Conservation (phyloP, 1,284 basidiomycete genomes). For the Irpex lacteus region DNA sequence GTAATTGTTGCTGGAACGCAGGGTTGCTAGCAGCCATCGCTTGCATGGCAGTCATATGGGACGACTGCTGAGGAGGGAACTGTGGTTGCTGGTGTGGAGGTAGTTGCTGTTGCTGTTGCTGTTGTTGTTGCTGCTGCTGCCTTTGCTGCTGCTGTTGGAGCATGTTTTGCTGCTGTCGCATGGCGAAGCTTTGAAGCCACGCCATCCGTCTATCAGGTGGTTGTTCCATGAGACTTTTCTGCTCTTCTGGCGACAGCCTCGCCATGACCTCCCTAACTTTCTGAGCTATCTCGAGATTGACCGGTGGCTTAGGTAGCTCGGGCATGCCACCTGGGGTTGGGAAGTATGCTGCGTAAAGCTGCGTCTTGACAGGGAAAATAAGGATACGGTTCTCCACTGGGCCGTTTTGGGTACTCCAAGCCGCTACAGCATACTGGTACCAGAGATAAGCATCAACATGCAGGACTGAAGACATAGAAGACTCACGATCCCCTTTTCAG, state of each 20-base stretch:
- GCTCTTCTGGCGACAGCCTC: slow-evolving; percentile 11
- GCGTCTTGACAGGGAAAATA: slow-evolving; percentile 41
- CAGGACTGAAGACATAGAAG: not conserved
- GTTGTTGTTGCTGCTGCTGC: slow-evolving; percentile 11
- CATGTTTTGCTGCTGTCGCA: not conserved
- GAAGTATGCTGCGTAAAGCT: slow-evolving; percentile 52
- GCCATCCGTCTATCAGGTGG: slow-evolving; percentile 14
- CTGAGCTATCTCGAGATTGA: slow-evolving; percentile 3
- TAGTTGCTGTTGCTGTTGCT: slow-evolving; percentile 14
- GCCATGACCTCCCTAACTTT: not conserved
- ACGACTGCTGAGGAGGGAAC: not conserved
- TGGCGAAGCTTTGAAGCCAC: slow-evolving; percentile 7
- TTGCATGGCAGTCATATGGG: not conserved
- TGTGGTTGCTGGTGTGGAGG: not conserved
- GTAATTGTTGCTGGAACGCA: not conserved
- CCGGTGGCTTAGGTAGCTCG: slow-evolving; percentile 36
- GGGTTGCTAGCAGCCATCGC: not conserved
- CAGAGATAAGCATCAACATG: not conserved
- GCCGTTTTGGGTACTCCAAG: slow-evolving; percentile 50
- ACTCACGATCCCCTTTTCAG: slow-evolving; percentile 42
- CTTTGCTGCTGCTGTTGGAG: slow-evolving; percentile 5
- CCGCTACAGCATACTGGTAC: slow-evolving; percentile 51
- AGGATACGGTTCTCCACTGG: slow-evolving; percentile 45
- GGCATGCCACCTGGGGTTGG: slow-evolving; percentile 57
- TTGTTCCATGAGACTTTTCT: slow-evolving; percentile 8